Evolutionary conservation across 306 rosid species (phyloP), one percentile per base, ranked within the genome.

Genomic region (Lagenaria siceraria): DNA sequence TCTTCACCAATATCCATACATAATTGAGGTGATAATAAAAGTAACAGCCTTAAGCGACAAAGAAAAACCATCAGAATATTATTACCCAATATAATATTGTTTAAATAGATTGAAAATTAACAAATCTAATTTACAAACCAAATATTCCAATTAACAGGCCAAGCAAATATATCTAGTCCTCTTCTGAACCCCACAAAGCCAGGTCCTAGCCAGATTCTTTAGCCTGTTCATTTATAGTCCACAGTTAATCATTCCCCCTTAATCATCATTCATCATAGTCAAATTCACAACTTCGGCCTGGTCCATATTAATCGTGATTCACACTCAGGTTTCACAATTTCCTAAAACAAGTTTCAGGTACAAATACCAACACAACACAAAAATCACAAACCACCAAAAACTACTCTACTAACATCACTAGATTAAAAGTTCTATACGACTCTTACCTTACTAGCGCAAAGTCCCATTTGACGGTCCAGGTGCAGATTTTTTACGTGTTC

Each of bases 401-500:
- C 6, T 12, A 22, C 36, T 43, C 54, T 21, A 70, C 75, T 70
- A 22, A 46, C 36, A 17, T 72, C 12, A 48, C 19, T 72, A 19
- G 10, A 48, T 22, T 77, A 33, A 66, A 77, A 12, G 8, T 24
- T 38, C 33, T 42, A 59, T 48, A 49, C 33, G 61, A 46, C 71
- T 55, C 90, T 77, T 19, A 95, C 98, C 97, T 89, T 90, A 81
- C 78, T 53, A 59, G 66, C 10, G 51, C 97, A 95, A 79, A 79
- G 76, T 83, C 98, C 98, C 98, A 95, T 95, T 81, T 83, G 81
- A 56, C 52, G 72, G 77, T 80, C 75, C 54, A 77, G 61, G 51
- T 78, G 63, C 82, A 53, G 83, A 86, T 76, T 82, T 59, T 63
- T 61, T 12, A 79, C 74, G 69, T 80, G 46, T 3, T 40, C 60